These are phyloP conservation scores for Balakata baccata DNA, from an alignment of 345 rosid species.

Conservation along the genomic window DNA sequence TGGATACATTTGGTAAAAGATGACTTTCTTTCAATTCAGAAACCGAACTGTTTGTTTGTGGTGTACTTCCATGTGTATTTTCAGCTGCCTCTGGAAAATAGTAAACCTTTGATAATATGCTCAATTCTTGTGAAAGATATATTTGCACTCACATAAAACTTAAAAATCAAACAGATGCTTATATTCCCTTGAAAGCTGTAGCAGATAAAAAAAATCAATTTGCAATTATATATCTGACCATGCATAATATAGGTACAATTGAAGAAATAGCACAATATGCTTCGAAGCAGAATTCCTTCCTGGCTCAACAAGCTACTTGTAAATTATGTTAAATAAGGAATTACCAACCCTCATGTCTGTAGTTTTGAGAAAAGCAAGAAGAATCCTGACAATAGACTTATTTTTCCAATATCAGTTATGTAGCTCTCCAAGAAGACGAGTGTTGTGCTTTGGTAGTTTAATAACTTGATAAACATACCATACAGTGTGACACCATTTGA, in stretches of 20 bases:
- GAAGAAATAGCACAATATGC: background rate
- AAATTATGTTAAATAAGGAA: background rate
- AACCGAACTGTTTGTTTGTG: slow-evolving; percentile 41
- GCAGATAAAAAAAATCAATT: background rate
- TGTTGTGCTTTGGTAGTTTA: background rate
- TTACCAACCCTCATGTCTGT: background rate
- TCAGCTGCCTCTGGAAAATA: slow-evolving; percentile 43
- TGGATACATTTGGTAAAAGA: slow-evolving; percentile 31
- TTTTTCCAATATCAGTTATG: background rate
- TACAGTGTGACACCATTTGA: background rate
- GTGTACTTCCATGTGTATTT: slow-evolving; percentile 34
- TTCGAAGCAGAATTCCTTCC: background rate
- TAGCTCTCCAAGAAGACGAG: background rate
- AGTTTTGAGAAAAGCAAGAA: background rate
- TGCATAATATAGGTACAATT: background rate
- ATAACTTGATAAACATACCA: background rate
- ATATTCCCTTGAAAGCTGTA: background rate
- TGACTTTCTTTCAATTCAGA: slow-evolving; percentile 34
- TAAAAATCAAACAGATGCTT: background rate
- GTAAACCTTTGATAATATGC: slow-evolving; percentile 24
- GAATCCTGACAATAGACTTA: background rate
- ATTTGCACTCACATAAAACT: background rate
- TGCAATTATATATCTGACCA: background rate
- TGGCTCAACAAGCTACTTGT: background rate
- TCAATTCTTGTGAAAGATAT: slow-evolving; percentile 18